Evolutionary conservation across 306 rosid genomes (phyloP).

Genomic region (Boehmeria nivea): DNA sequence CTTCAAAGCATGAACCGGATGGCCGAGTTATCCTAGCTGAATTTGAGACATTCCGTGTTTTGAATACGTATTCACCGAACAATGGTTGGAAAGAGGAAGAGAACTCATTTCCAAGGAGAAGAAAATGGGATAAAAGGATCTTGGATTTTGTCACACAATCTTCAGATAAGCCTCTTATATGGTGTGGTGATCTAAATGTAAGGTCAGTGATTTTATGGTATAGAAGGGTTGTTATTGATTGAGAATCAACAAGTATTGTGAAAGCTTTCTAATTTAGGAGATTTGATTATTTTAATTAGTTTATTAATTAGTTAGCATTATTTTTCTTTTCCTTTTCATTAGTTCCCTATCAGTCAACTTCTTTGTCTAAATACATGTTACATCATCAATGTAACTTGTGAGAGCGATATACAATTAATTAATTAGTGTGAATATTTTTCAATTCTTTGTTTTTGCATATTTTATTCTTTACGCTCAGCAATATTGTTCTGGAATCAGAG

Average conservation of each 20-base stretch:
- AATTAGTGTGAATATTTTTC: too few species aligned
- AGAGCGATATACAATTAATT: too few species aligned
- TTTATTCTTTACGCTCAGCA: too few species aligned
- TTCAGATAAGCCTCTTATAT: constrained; percentile 89
- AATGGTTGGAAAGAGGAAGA: constrained; percentile 99
- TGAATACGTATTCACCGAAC: constrained; percentile 90
- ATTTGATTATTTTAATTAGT: not conserved
- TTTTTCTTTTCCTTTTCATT: constrained; percentile 8
- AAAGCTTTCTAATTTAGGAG: too few species aligned
- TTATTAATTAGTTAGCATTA: not conserved
- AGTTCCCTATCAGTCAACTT: too few species aligned
- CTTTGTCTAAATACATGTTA: too few species aligned
- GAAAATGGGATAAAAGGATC: constrained; percentile 95
- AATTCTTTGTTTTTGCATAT: too few species aligned
- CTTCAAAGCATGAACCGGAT: constrained; percentile 90
- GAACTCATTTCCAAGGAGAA: constrained; percentile 85
- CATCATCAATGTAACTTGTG: too few species aligned
- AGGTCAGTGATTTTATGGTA: constrained; percentile 41
- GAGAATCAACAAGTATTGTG: too few species aligned
- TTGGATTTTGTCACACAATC: constrained; percentile 65
- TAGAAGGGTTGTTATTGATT: constrained; percentile 2
- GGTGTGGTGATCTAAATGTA: constrained; percentile 99
- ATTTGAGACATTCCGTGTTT: constrained; percentile 65
- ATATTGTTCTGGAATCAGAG: too few species aligned
- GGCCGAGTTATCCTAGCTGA: constrained; percentile 92